Evolutionary conservation across 371 early-diverging fungal species (phyloP), one percentile per base, ranked within the genome.

Genomic region (Mortierella sp.): DNA sequence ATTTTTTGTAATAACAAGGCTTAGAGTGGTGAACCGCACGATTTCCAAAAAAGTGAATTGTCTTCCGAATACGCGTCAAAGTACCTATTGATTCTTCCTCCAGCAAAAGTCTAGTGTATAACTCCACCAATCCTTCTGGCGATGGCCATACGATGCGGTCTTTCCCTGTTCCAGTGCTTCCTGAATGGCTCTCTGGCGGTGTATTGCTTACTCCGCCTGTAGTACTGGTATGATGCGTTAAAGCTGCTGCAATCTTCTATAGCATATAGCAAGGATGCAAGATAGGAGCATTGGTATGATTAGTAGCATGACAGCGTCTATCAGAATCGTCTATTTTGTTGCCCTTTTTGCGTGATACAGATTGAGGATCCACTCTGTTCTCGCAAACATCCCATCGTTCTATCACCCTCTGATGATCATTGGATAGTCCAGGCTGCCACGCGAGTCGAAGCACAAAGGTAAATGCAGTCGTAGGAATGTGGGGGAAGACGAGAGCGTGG

Each of bases 191-290:
- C 13, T 43, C 42, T 43, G 59, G 8, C 18, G 24, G 41, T 8
- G 42, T 42, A 14, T 23, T 48, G 23, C 41, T 54, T 13, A 28
- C 26, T 13, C 27, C 43, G 27, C 34, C 38, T 21, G 47, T 45
- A 24, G 31, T 34, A 27, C 27, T 49, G 13, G 45, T 50, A 21
- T 63, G 54, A 21, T 60, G 60, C 6, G 64, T 67, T 41, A 73
- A 50, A n/a, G 60, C 67, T 10, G 67, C 56, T 14, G 74, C 60
- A 38, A 67, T 60, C 48, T 58, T 63, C 74, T 73, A 67, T 27
- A 48, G 16, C 21, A 48, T 21, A 39, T 6, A 21, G 55, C 18
- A 26, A 24, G 13, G 38, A 30, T 23, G 48, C 27, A 51, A 53
- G 27, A 58, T 24, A 42, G 23, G 31, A n/a, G n/a, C n/a, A n/a